Evolutionary conservation across 2,329 filamentous ascomycete species (phyloP).

Genomic region (Trichoderma polysporum): DNA sequence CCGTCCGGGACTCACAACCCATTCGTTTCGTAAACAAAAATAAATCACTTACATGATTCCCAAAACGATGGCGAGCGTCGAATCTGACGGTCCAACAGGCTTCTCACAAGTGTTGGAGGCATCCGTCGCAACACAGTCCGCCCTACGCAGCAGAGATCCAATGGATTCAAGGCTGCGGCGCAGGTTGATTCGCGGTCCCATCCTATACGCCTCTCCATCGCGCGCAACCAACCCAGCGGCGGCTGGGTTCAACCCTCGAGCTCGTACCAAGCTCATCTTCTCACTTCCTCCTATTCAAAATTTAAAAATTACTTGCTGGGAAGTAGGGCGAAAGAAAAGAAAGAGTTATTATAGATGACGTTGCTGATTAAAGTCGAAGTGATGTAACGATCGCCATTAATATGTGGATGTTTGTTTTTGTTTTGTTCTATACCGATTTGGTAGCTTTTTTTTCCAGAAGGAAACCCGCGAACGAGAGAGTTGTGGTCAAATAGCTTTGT

Average conservation of each 20-base stretch:
- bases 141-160: conserved; percentile 22
- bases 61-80: conserved; percentile 65
- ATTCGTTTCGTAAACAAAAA: conserved; percentile 24
- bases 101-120: conserved; percentile 57
- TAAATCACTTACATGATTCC: conserved; percentile 64
- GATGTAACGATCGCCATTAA: conserved; percentile 21
- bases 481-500: background rate
- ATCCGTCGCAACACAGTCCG: conserved; percentile 13
- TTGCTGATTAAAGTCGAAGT: conserved; percentile 17
- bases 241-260: conserved; percentile 13
- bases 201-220: conserved; percentile 25
- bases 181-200: conserved; percentile 32
- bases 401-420: background rate
- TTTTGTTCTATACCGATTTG: background rate
- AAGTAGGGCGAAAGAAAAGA: background rate
- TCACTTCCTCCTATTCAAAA: conserved; percentile 2
- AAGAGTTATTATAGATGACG: conserved; percentile 11
- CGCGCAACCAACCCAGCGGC: conserved; percentile 23
- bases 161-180: conserved; percentile 24
- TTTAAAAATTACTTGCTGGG: background rate
- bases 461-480: conserved; percentile 1
- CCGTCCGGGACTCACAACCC: background rate
- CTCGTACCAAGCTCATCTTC: conserved; percentile 20
- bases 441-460: background rate
- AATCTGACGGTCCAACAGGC: conserved; percentile 52